phyloP scores from a whole-genome alignment of 1,284 basidiomycete genomes.

The Boletus semigastroideus region DNA sequence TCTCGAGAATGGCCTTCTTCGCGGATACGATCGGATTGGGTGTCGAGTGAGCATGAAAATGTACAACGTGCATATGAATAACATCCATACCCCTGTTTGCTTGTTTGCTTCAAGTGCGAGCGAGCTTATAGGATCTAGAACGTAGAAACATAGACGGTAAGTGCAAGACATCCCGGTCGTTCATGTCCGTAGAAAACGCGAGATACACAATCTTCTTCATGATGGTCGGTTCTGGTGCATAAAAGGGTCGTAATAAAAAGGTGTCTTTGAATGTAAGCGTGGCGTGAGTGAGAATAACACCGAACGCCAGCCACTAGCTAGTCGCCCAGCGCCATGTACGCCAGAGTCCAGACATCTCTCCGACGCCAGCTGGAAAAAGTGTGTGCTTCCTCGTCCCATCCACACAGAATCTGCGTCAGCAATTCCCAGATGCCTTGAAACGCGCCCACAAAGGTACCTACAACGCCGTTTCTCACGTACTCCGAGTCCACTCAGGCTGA shows the following conservation, averaged over 20 bases:
- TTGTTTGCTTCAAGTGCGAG: no score
- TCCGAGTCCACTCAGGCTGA: constrained; percentile 48
- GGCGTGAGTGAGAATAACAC: no score
- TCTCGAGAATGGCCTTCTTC: no score
- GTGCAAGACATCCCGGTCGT: background rate
- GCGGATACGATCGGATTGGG: no score
- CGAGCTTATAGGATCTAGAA: no score
- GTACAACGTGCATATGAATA: no score
- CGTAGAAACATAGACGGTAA: background rate
- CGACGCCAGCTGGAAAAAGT: constrained; percentile 85
- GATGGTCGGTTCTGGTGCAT: constrained; percentile 76
- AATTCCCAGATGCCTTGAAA: constrained; percentile 73
- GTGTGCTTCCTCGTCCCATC: constrained; percentile 28
- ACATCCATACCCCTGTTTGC: no score
- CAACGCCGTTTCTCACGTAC: constrained; percentile 4
- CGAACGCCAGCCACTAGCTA: no score
- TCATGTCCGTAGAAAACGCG: constrained; percentile 55
- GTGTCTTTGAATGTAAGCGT: no score
- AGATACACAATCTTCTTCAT: constrained; percentile 86
- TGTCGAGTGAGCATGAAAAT: no score
- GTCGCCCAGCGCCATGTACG: constrained; percentile 94
- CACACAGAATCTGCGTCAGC: constrained; percentile 92
- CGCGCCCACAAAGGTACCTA: constrained; percentile 61
- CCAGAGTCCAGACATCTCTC: constrained; percentile 70
- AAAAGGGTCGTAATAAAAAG: no score